These are phyloP conservation scores for Millerozyma miso DNA, from an alignment of 805 yeast species.

Conservation along the genomic window DNA sequence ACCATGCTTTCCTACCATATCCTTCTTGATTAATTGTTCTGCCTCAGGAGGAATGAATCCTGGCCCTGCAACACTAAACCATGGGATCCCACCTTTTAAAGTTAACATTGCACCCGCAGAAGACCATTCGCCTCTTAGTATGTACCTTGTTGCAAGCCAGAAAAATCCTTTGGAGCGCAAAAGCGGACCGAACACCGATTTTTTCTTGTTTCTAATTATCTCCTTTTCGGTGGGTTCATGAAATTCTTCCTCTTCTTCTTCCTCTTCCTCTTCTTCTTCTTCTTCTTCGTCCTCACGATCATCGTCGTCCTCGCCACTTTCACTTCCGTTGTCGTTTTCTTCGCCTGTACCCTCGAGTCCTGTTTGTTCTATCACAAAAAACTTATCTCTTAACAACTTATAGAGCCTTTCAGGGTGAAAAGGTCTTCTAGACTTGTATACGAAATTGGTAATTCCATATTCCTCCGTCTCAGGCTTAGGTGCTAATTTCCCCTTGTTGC, in stretches of 20 bases:
- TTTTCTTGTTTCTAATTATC: constrained; percentile 28
- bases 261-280: constrained; percentile 8
- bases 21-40: constrained; percentile 24
- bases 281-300: constrained; percentile 8
- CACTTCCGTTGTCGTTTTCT: constrained; percentile 11
- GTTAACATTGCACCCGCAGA: constrained; percentile 42
- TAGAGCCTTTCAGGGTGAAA: constrained; percentile 44
- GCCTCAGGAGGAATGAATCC: constrained; percentile 31
- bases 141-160: constrained; percentile 41
- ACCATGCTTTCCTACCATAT: constrained; percentile 37
- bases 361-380: constrained; percentile 20
- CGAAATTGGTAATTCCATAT: constrained; percentile 42
- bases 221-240: constrained; percentile 18
- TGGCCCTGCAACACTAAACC: constrained; percentile 35
- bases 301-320: constrained; percentile 7
- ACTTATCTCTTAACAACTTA: constrained; percentile 31
- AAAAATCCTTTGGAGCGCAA: constrained; percentile 42
- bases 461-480: constrained; percentile 47
- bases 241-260: constrained; percentile 8
- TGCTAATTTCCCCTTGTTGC: constrained; percentile 15
- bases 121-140: constrained; percentile 43
- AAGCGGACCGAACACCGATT: constrained; percentile 33
- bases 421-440: constrained; percentile 38
- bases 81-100: constrained; percentile 38
- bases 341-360: constrained; percentile 16